Evolutionary conservation across 2,329 filamentous ascomycete species (phyloP).

Genomic region (Tympanopsis confertula): DNA sequence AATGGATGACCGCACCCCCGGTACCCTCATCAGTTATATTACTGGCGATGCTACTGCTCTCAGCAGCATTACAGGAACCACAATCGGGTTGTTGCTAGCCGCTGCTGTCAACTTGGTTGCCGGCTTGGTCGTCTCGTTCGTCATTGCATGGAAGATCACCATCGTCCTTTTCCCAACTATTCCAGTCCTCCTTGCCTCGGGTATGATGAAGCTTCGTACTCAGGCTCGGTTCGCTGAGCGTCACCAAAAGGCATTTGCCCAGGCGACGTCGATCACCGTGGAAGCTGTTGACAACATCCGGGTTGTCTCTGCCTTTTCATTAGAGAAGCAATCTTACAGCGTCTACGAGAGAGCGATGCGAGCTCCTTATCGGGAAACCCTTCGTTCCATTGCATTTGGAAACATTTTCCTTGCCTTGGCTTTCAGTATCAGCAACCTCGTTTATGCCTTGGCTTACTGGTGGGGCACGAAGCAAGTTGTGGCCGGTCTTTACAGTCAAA

Average conservation of each 20-base stretch:
- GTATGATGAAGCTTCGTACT: slow-evolving; percentile 31
- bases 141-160: slow-evolving; percentile 36
- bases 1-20: slow-evolving; percentile 24
- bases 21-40: slow-evolving; percentile 29
- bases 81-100: slow-evolving; percentile 34
- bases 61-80: slow-evolving; percentile 32
- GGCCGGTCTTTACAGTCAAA: slow-evolving; percentile 37
- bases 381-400: slow-evolving; percentile 6
- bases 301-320: slow-evolving; percentile 11
- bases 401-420: slow-evolving; percentile 25
- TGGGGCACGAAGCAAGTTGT: slow-evolving; percentile 47
- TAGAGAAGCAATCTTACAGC: not conserved
- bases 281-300: slow-evolving; percentile 32
- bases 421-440: slow-evolving; percentile 31
- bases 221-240: slow-evolving; percentile 30
- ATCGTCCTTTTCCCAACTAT: slow-evolving; percentile 34
- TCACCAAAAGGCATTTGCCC: slow-evolving; percentile 32
- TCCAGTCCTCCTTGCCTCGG: slow-evolving; percentile 30
- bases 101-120: slow-evolving; percentile 31
- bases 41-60: slow-evolving; percentile 34
- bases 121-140: slow-evolving; percentile 30
- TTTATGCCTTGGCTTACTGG: slow-evolving; percentile 47
- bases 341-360: not conserved
- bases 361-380: slow-evolving; percentile 4
- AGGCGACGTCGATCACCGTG: slow-evolving; percentile 30